These are phyloP conservation scores for Oenanthe javanica DNA, from an alignment of 140 eudicot genomes.

Conservation along the genomic window DNA sequence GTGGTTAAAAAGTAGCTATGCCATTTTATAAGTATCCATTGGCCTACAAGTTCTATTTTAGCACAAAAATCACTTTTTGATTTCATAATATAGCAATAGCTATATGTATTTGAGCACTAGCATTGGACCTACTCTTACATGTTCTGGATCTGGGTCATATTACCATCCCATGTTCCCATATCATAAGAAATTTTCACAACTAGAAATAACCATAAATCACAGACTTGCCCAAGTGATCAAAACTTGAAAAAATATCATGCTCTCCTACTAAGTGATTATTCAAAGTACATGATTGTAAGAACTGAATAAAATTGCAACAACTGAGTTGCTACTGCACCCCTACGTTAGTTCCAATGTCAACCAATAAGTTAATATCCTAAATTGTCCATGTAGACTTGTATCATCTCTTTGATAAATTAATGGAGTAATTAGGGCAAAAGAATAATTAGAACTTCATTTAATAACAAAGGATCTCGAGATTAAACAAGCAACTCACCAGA, in stretches of 20 bases:
- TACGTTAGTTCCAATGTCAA: background rate
- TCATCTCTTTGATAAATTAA: background rate
- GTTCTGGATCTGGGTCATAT: background rate
- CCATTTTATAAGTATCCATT: no score
- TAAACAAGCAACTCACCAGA: slow-evolving; percentile 44
- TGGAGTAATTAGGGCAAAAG: background rate
- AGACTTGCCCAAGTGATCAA: background rate
- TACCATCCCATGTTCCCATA: background rate
- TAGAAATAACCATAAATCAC: background rate
- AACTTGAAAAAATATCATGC: background rate
- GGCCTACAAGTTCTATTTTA: no score
- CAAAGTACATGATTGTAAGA: background rate
- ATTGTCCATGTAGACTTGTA: background rate
- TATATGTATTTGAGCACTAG: no score
- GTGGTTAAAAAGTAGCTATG: no score
- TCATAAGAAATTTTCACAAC: background rate
- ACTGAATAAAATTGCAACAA: background rate
- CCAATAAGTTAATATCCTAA: background rate
- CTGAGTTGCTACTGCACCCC: background rate
- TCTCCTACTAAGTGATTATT: background rate
- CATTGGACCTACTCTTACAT: background rate
- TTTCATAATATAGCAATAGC: no score
- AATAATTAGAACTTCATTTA: no score
- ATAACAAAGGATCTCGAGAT: background rate
- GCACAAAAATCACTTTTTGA: no score